A percentile compares a stretch with the other conserved stretches of the same genome.
These are phyloP conservation scores for Marvania coccoides DNA, from an alignment of 139 green algal genomes.

Conservation along the genomic window DNA sequence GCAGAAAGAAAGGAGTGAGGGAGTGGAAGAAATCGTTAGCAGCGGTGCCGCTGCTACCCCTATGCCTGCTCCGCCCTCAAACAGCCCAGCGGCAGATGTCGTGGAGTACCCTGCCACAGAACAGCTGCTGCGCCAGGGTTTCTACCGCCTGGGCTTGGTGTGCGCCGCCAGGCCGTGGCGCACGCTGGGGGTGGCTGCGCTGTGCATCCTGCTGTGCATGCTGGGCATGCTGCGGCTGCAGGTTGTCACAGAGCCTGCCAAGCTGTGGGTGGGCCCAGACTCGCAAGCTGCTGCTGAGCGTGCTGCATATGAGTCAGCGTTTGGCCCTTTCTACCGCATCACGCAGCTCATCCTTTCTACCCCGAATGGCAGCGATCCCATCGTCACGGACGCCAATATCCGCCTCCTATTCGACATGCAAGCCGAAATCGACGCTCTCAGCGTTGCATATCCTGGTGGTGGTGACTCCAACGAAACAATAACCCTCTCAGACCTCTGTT, in stretches of 20 bases:
- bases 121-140: conserved; percentile 21
- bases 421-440: no score
- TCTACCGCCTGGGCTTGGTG: conserved; percentile 32
- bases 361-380: conserved; percentile 4
- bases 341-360: conserved; percentile 67
- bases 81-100: conserved; percentile 6
- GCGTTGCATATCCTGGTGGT: neutral
- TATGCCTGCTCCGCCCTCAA: neutral
- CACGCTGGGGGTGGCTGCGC: conserved; percentile 21
- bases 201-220: conserved; percentile 34
- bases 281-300: conserved; percentile 59
- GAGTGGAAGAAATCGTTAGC: neutral
- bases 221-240: conserved; percentile 47
- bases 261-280: conserved; percentile 67
- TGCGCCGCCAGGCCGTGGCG: conserved; percentile 28
- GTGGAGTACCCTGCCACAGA: conserved; percentile 23
- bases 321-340: conserved; percentile 87
- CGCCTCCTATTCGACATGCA: conserved; percentile 80
- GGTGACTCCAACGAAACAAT: conserved; percentile 45
- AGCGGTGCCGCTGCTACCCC: conserved; percentile 5
- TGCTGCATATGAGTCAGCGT: conserved; percentile 66
- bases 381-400: conserved; percentile 4
- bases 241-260: conserved; percentile 48
- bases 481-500: no score
- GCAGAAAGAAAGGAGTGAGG: neutral